Base-by-base conservation (phyloP, 2,329 filamentous ascomycete genomes). In the Chrysosporium keratinophilum region DNA sequence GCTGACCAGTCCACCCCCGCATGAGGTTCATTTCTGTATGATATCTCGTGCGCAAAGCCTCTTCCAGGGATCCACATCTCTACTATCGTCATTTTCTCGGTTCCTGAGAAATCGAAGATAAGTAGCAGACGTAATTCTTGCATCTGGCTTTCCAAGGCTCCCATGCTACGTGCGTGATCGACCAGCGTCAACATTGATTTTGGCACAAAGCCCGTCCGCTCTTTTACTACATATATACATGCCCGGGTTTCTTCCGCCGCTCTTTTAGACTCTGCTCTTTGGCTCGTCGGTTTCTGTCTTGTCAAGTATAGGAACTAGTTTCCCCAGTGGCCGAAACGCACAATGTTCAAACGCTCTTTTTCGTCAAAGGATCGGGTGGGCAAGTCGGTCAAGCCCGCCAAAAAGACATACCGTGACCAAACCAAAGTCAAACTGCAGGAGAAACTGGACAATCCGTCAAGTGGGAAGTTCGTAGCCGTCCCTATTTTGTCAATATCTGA, bases 291-390 rank as follows among this genome's bases (percentile, higher is more conserved):
- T 11, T 34, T 41, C 43, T 34, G 17, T 41, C 45, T 45, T 34
- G 14, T 74, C 65, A 67, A 67, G 60, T 65, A 64, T 19, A 9
- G 10, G 12, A 40, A 40, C 37, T 58, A 68, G 61, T 54, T 53
- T 59, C 33, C 56, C 57, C 42, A 10, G 39, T 44, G 48, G 10
- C 15, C 59, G 39, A 11, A 17, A 37, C 20, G 40, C 69, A 28
- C 7, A 72, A 95, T 95, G 88, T 95, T 95, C 79, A 94, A 89
- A 76, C 88, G 88, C 70, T 90, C 89, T 67, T 90, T 93, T 75
- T 79, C 83, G 71, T 84, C 85, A 63, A 85, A 84, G 71, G 85
- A 91, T 72, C 87, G 89, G 67, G 86, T 90, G 71, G 86, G 88
- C 76, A 96, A 95, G 82, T 79, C 85, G 73, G 79, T 82, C 71